Evolutionary conservation across 2,329 filamentous ascomycete genomes (phyloP).

Genomic region (Penicillium sp.): DNA sequence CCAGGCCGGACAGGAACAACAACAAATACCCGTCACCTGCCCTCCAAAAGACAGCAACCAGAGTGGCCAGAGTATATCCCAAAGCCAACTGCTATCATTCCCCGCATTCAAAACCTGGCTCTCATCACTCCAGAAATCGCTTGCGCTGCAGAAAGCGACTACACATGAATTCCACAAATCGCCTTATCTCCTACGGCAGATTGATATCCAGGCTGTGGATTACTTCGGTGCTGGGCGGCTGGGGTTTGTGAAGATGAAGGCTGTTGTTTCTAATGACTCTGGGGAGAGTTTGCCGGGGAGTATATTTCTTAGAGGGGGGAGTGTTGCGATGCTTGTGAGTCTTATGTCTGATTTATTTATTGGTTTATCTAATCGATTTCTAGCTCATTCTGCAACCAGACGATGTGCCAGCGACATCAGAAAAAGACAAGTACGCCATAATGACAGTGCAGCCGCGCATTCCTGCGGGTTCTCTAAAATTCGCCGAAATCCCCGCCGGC

Average conservation of each 20-base stretch:
- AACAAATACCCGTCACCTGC: slow-evolving; percentile 3
- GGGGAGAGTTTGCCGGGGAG: slow-evolving; percentile 53
- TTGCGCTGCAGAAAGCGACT: slow-evolving; percentile 43
- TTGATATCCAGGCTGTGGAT: slow-evolving; percentile 54
- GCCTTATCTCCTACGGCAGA: slow-evolving; percentile 50
- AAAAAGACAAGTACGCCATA: slow-evolving; percentile 47
- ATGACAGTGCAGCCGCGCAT: slow-evolving; percentile 57
- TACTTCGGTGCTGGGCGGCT: slow-evolving; percentile 48
- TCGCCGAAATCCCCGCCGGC: slow-evolving; percentile 57
- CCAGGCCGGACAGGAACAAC: background rate
- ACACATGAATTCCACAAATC: slow-evolving; percentile 49
- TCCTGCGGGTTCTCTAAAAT: slow-evolving; percentile 52
- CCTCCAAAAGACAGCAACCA: slow-evolving; percentile 26
- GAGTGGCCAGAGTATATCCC: slow-evolving; percentile 31
- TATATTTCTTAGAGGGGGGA: slow-evolving; percentile 56
- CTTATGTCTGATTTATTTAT: background rate
- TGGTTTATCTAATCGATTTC: background rate
- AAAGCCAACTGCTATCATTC: slow-evolving; percentile 47
- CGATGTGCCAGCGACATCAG: slow-evolving; percentile 39
- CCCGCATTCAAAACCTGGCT: slow-evolving; percentile 56
- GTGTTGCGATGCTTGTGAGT: slow-evolving; percentile 54
- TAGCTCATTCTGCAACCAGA: slow-evolving; percentile 54
- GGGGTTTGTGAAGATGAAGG: slow-evolving; percentile 56
- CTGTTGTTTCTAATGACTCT: slow-evolving; percentile 49
- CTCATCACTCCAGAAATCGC: slow-evolving; percentile 45